Base-by-base conservation (phyloP, 495 filamentous ascomycete species). In the Trichoderma orchidacearum region DNA sequence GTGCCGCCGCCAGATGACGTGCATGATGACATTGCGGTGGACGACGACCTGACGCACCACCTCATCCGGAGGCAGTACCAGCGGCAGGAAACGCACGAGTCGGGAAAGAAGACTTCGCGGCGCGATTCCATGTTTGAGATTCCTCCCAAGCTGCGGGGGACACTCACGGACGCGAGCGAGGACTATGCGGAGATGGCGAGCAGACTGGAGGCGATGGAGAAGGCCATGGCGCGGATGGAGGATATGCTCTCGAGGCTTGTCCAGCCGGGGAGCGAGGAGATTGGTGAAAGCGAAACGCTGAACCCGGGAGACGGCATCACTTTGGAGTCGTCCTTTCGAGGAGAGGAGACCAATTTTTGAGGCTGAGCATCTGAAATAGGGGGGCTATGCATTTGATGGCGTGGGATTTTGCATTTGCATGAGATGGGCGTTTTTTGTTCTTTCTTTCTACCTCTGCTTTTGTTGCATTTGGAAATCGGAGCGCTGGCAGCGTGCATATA, bases 1-100 rank as follows among this genome's bases (percentile, higher is more conserved):
- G 70, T 77, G 6, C 80, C 85, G 31, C 83, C 81, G 17, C 85
- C 85, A 12, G 75, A 83, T 54, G 72, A 70, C 3, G 73, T 85
- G 1, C 61, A 75, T n/a, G 60, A 75, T 30, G 70, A 77, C 51
- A 80, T 85, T 31, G 68, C 77, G 13, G 74, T 76, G 4, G 74
- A 79, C 53, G 79, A 81, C 55, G 72, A 78, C 36, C 55, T 77
- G 28, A 79, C 78, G 8, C 66, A 66, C 28, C 70, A 76, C 56
- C 58, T 78, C 58, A 76, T 78, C 56, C 65, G 75, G 12, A 66
- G 72, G 23, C 74, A 76, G 57, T 76, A 74, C 54, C 59, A 68
- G n/a, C 64, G 70, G 50, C 63, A 70, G 56, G 70, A 61, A 25
- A 59, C 59, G 23, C 31, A 56, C 21, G 58, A 64, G 13, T 17